A percentile compares a stretch with the other conserved stretches of the same genome.
Conservation (phyloP, 441 rosid species). For the Pelargonium myrrhifolium region DNA sequence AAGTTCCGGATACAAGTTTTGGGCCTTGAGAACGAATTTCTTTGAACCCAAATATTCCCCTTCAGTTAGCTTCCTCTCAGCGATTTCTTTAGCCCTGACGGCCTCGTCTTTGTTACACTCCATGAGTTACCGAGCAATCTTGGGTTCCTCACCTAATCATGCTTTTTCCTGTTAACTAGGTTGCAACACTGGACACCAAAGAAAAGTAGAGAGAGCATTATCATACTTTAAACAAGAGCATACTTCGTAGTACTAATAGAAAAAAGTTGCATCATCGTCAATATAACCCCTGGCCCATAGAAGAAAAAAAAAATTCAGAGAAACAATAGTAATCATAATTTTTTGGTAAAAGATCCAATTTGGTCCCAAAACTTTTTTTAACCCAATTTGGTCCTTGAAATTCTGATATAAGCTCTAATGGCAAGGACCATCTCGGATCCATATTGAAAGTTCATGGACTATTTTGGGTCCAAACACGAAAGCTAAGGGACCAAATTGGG, state of each 20-base stretch:
- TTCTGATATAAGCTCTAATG: too few species aligned
- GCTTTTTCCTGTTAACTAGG: not conserved
- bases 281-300: not conserved
- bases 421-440: too few species aligned
- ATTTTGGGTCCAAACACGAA: too few species aligned
- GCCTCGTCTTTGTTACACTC: constrained; percentile 98
- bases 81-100: constrained; percentile 73
- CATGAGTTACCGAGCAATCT: constrained; percentile 24
- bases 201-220: not conserved
- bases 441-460: too few species aligned
- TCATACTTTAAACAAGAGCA: not conserved
- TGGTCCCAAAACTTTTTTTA: too few species aligned
- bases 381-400: too few species aligned
- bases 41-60: constrained; percentile 64
- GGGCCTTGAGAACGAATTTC: constrained; percentile 77
- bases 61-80: constrained; percentile 64
- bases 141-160: not conserved
- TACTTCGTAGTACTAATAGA: not conserved
- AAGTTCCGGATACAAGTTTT: constrained; percentile 61
- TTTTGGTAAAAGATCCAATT: too few species aligned
- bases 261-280: not conserved
- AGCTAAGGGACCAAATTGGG: too few species aligned
- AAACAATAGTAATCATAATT: not conserved
- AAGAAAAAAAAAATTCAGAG: not conserved
- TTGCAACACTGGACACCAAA: not conserved